Conservation (phyloP, 2,329 filamentous ascomycete species). For the Colletotrichum tropicale region DNA sequence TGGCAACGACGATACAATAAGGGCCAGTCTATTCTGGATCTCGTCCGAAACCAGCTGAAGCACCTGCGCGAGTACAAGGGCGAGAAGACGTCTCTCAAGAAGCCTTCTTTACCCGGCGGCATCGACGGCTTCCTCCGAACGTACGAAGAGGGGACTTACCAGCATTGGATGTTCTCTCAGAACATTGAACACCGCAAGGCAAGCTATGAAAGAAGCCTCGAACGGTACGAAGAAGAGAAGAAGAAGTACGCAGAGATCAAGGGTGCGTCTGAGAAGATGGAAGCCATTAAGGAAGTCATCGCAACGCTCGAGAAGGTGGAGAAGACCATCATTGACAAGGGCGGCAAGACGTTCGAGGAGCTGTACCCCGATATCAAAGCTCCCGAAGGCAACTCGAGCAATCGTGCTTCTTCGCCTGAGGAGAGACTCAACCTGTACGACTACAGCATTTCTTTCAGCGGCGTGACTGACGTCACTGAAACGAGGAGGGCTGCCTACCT, state of each 20-base stretch:
- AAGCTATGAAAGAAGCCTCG: slow-evolving; percentile 38
- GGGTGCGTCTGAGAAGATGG: slow-evolving; percentile 55
- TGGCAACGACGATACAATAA: slow-evolving; percentile 35
- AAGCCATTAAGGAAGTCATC: slow-evolving; percentile 56
- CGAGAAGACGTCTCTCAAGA: slow-evolving; percentile 27
- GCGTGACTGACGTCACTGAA: slow-evolving; percentile 59
- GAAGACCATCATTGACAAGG: slow-evolving; percentile 55
- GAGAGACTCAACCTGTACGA: slow-evolving; percentile 44
- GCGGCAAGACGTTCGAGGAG: slow-evolving; percentile 71
- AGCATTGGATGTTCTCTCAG: slow-evolving; percentile 55
- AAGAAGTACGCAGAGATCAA: slow-evolving; percentile 20
- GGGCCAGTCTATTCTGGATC: slow-evolving; percentile 62
- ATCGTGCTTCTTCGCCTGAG: slow-evolving; percentile 11
- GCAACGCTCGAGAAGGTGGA: slow-evolving; percentile 61
- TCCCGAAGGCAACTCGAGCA: neutral
- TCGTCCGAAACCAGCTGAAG: slow-evolving; percentile 58
- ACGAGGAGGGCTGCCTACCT: slow-evolving; percentile 64
- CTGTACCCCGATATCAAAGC: slow-evolving; percentile 60
- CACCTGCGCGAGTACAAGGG: slow-evolving; percentile 50
- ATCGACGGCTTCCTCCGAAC: slow-evolving; percentile 58
- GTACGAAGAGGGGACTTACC: slow-evolving; percentile 62
- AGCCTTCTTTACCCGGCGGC: slow-evolving; percentile 33
- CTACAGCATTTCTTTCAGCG: slow-evolving; percentile 55
- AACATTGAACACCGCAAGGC: slow-evolving; percentile 37
- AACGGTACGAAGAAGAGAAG: slow-evolving; percentile 28